phyloP scores from a whole-genome alignment of 192 early-diverging fungal genomes.

The Coemansia sp. region DNA sequence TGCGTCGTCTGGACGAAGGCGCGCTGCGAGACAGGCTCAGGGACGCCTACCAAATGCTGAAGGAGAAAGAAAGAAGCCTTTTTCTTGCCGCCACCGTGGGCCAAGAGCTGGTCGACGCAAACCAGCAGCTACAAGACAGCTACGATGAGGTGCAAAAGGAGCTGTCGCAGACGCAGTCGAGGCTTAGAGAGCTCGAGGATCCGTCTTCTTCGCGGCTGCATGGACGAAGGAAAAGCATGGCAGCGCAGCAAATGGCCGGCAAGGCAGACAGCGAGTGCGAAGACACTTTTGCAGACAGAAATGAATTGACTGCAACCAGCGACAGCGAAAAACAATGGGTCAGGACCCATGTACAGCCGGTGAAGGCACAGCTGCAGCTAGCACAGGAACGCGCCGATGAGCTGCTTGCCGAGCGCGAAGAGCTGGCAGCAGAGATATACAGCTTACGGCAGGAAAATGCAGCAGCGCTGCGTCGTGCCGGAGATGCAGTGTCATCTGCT shows the following conservation, averaged over 20 bases:
- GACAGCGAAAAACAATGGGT: slow-evolving; percentile 35
- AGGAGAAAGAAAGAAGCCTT: slow-evolving; percentile 47
- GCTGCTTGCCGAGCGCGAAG: slow-evolving; percentile 42
- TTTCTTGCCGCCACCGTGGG: slow-evolving; percentile 48
- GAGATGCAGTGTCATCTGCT: slow-evolving; percentile 14
- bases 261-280: not conserved
- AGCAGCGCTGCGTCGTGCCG: slow-evolving; percentile 25
- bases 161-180: slow-evolving; percentile 17
- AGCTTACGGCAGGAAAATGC: slow-evolving; percentile 29
- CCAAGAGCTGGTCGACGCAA: slow-evolving; percentile 49
- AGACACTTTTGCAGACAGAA: not conserved
- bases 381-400: slow-evolving; percentile 42
- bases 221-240: slow-evolving; percentile 43
- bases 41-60: slow-evolving; percentile 46
- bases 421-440: slow-evolving; percentile 26
- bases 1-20: slow-evolving; percentile 32
- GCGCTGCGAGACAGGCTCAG: slow-evolving; percentile 41
- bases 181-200: slow-evolving; percentile 9
- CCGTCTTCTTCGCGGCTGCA: slow-evolving; percentile 19
- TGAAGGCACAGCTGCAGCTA: slow-evolving; percentile 36
- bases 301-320: not conserved
- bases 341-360: slow-evolving; percentile 28
- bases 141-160: slow-evolving; percentile 26
- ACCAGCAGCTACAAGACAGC: slow-evolving; percentile 42
- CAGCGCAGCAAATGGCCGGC: slow-evolving; percentile 2